Evolutionary conservation across 139 green algal genomes (phyloP).

Genomic region (Coccomyxa sp.): DNA sequence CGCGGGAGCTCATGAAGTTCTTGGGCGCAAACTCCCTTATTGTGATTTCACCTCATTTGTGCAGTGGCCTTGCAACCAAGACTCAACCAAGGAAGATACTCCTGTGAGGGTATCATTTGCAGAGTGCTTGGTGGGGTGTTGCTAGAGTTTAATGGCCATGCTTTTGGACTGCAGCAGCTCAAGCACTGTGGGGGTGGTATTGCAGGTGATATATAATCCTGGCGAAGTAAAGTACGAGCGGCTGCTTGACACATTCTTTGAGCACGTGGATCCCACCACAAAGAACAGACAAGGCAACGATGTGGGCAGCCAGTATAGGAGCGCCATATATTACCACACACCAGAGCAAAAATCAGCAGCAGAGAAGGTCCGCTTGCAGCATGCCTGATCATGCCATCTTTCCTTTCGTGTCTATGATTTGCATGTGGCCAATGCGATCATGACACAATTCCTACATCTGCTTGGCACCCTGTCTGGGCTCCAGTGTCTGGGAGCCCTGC

Average conservation of each 20-base stretch:
- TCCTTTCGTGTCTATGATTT: neutral
- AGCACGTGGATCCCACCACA: constrained; percentile 69
- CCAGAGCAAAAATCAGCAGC: constrained; percentile 53
- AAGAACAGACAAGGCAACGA: constrained; percentile 74
- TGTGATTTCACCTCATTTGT: neutral
- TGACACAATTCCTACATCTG: neutral
- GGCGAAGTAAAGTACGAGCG: constrained; percentile 51
- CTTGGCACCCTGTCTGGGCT: neutral
- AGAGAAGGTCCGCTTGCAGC: constrained; percentile 21
- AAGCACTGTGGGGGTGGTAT: neutral
- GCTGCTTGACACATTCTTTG: constrained; percentile 74
- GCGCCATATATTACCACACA: constrained; percentile 74
- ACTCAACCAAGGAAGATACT: neutral
- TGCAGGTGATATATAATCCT: constrained; percentile 75
- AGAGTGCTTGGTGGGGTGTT: neutral
- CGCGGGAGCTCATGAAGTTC: neutral
- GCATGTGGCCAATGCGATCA: neutral
- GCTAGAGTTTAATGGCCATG: neutral
- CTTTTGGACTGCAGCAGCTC: neutral
- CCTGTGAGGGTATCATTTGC: neutral
- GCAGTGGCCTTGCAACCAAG: neutral
- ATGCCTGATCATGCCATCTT: neutral
- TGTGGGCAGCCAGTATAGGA: constrained; percentile 77
- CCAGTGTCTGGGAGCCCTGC: neutral
- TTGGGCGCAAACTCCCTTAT: neutral